Conservation (phyloP, 352 stramenopile genomes). For the Globisporangium mamillatum region DNA sequence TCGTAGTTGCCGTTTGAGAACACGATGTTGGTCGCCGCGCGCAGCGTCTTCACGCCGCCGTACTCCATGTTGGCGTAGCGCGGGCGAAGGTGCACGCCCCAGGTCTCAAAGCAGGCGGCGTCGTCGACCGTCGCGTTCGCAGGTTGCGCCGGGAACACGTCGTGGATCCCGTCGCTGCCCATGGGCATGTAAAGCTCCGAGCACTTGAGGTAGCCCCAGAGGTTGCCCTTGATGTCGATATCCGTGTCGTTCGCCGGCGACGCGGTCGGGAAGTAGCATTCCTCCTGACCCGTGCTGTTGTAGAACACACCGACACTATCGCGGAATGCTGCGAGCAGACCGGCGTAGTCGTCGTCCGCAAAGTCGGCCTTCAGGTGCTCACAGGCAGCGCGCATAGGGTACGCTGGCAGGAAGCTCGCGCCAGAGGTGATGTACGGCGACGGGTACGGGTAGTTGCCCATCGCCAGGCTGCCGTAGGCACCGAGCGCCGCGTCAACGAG, state of each 20-base stretch:
- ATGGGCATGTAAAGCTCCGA: constrained; percentile 71
- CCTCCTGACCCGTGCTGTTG: constrained; percentile 35
- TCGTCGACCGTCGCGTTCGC: constrained; percentile 65
- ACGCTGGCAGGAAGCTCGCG: constrained; percentile 30
- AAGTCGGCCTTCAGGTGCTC: constrained; percentile 27
- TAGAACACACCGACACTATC: constrained; percentile 47
- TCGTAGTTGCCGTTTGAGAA: constrained; percentile 94
- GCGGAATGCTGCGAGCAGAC: constrained; percentile 30
- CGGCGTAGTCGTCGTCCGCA: constrained; percentile 7
- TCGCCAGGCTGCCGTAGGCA: constrained; percentile 33
- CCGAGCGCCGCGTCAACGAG: constrained; percentile 18
- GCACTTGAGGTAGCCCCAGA: constrained; percentile 79
- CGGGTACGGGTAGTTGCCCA: constrained; percentile 52
- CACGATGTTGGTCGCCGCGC: constrained; percentile 89
- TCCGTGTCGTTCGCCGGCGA: constrained; percentile 34
- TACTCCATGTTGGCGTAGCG: constrained; percentile 71
- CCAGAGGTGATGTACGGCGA: constrained; percentile 51
- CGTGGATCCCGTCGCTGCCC: constrained; percentile 54
- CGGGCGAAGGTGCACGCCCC: constrained; percentile 57
- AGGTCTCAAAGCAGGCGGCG: constrained; percentile 54
- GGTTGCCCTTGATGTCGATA: constrained; percentile 29
- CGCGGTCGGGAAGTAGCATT: constrained; percentile 83
- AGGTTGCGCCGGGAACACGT: constrained; percentile 84
- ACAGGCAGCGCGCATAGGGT: constrained; percentile 39
- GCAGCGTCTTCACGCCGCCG: constrained; percentile 60